phyloP scores from a whole-genome alignment of 2,329 filamentous ascomycete species.

The Pseudomassariella vexata region DNA sequence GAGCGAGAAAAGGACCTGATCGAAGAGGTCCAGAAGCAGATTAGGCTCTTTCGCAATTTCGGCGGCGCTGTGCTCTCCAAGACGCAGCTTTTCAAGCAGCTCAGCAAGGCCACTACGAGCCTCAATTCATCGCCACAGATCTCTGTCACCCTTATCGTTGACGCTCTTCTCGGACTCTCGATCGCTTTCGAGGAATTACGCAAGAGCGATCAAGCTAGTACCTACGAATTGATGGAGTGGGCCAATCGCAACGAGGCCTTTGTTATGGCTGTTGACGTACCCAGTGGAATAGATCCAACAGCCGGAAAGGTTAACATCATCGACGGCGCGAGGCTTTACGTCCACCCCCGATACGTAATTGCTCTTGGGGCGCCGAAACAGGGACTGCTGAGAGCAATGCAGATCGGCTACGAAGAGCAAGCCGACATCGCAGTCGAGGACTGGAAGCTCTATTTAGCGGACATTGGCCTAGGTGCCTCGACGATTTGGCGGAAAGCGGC shows the following conservation, averaged over 20 bases:
- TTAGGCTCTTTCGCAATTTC: conserved; percentile 77
- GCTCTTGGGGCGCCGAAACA: conserved; percentile 82
- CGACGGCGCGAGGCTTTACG: conserved; percentile 73
- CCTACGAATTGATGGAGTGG: conserved; percentile 90
- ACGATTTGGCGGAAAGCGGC: conserved; percentile 82
- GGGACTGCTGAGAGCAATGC: conserved; percentile 73
- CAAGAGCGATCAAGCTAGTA: conserved; percentile 73
- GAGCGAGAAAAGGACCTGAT: conserved; percentile 78
- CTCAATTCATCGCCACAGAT: conserved; percentile 19
- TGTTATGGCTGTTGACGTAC: conserved; percentile 83
- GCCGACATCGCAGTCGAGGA: conserved; percentile 44
- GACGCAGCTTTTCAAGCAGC: conserved; percentile 54
- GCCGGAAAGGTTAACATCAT: conserved; percentile 61
- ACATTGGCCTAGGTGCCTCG: conserved; percentile 79
- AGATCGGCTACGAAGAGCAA: conserved; percentile 47
- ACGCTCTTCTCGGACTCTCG: conserved; percentile 81
- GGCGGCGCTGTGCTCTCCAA: conserved; percentile 67
- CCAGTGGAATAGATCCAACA: conserved; percentile 78
- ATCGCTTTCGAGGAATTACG: conserved; percentile 84
- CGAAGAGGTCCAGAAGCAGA: conserved; percentile 73
- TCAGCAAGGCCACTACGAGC: conserved; percentile 39
- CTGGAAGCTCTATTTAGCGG: conserved; percentile 80
- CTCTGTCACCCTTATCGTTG: conserved; percentile 44
- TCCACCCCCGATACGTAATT: conserved; percentile 77
- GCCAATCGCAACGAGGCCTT: conserved; percentile 81